These are phyloP conservation scores for Mikania micrantha DNA, from an alignment of 129 eudicot species.

Conservation along the genomic window DNA sequence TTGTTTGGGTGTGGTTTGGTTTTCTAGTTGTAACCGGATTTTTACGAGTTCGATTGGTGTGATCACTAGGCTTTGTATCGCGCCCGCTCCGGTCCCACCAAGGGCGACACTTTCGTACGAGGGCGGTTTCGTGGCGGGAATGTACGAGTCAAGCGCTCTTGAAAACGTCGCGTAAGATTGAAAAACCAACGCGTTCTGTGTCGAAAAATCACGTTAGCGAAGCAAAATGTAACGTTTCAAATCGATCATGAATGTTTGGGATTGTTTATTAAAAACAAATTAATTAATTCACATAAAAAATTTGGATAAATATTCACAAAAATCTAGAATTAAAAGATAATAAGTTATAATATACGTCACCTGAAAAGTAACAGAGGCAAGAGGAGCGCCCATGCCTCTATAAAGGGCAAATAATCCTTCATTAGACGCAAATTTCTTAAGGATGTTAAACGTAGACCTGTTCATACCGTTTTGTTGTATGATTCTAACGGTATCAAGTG, in stretches of 20 bases:
- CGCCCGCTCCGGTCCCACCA: conserved; percentile 69
- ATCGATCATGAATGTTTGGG: too few relatives aligned
- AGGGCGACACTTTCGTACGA: conserved; percentile 60
- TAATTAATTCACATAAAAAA: neutral
- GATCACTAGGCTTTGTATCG: conserved; percentile 59
- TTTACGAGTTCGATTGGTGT: conserved; percentile 77
- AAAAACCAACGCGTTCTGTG: conserved; percentile 82
- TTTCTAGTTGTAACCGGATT: conserved; percentile 62
- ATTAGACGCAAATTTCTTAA: conserved; percentile 31
- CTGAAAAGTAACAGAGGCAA: conserved; percentile 80
- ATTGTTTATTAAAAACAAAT: neutral
- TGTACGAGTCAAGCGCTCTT: conserved; percentile 51
- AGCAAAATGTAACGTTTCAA: neutral
- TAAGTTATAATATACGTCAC: neutral
- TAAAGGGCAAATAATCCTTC: conserved; percentile 58
- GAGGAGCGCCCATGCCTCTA: conserved; percentile 85
- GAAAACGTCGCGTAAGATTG: conserved; percentile 69
- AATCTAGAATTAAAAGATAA: too few relatives aligned
- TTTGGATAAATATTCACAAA: neutral
- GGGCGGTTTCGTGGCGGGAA: conserved; percentile 45
- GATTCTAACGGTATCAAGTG: conserved; percentile 78
- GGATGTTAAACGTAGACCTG: conserved; percentile 41
- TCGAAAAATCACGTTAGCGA: neutral
- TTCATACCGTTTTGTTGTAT: conserved; percentile 45
- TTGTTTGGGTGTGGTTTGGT: conserved; percentile 10